Base-by-base conservation (phyloP, 208 protist species). In the Tritrichomonas foetus region DNA sequence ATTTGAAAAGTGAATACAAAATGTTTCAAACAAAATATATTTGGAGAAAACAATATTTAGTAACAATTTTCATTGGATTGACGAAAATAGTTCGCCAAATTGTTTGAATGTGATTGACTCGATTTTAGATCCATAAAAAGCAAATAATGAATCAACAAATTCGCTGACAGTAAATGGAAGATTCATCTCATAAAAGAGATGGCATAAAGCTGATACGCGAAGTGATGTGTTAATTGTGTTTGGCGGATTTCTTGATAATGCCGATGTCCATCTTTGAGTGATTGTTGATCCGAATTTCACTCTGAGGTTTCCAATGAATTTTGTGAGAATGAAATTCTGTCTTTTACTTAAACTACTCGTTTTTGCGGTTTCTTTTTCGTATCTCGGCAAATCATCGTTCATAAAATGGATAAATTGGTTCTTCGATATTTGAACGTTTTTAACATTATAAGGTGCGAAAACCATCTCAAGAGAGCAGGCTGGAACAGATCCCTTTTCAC, bases 41-140 rank as follows among this genome's bases (percentile, higher is more conserved):
- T n/a, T n/a, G n/a, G n/a, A n/a, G n/a, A n/a, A n/a, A n/a, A n/a
- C n/a, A n/a, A n/a, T n/a, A n/a, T n/a, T n/a, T n/a, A n/a, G n/a
- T n/a, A n/a, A n/a, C n/a, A n/a, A n/a, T n/a, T n/a, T n/a, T 82
- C 50, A 82, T 82, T 25, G 74, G 50, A 47, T 50, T 82, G 74
- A 25, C n/a, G 74, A 25, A 82, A 82, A 82, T 36, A 82, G 41
- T 9, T 82, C n/a, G 30, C 41, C 50, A 53, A 82, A 82, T 50
- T 82, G 74, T 25, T 82, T 50, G 14, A 82, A 82, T n/a, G 74
- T 82, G 5, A 82, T 13, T 9, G 41, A 47, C 27, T 82, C 74
- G 41, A 82, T 33, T 36, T 82, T 50, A 14, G n/a, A 20, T 47
- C 41, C 74, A 44, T 82, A 82, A 30, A 82, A 82, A 33, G 74